phyloP scores from a whole-genome alignment of 2,329 filamentous ascomycete genomes.

The Colletotrichum sp. region DNA sequence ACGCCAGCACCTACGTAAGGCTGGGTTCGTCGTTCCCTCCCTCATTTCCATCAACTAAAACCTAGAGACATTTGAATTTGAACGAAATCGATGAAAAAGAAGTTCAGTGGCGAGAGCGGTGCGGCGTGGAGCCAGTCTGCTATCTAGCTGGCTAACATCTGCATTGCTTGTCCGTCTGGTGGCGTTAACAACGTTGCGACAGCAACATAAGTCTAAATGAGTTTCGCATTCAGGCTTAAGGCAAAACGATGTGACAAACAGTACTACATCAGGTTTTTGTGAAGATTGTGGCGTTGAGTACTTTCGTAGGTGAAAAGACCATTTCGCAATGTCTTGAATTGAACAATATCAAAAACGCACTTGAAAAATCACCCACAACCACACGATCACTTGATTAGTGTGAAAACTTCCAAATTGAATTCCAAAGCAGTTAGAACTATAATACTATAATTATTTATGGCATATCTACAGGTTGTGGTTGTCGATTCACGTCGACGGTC shows the following conservation, averaged over 20 bases:
- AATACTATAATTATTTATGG: rapidly evolving
- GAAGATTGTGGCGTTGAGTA: rapidly evolving
- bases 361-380: background rate
- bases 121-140: too few relatives aligned
- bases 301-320: rapidly evolving
- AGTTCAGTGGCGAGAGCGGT: too few relatives aligned
- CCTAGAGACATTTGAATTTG: too few relatives aligned
- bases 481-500: rapidly evolving
- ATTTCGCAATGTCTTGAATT: background rate
- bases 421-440: rapidly evolving
- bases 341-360: rapidly evolving
- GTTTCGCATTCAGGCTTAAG: rapidly evolving
- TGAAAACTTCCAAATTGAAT: background rate
- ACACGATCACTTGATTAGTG: rapidly evolving
- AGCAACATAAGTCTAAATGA: too few relatives aligned
- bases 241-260: too few relatives aligned
- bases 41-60: too few relatives aligned
- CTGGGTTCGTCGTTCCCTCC: too few relatives aligned
- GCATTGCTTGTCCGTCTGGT: too few relatives aligned
- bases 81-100: rapidly evolving
- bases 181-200: too few relatives aligned
- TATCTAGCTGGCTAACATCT: too few relatives aligned
- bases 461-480: background rate
- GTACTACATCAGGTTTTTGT: too few relatives aligned
- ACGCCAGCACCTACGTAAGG: too few relatives aligned